phyloP scores from a whole-genome alignment of 352 stramenopile genomes.

The Globisporangium polare region DNA sequence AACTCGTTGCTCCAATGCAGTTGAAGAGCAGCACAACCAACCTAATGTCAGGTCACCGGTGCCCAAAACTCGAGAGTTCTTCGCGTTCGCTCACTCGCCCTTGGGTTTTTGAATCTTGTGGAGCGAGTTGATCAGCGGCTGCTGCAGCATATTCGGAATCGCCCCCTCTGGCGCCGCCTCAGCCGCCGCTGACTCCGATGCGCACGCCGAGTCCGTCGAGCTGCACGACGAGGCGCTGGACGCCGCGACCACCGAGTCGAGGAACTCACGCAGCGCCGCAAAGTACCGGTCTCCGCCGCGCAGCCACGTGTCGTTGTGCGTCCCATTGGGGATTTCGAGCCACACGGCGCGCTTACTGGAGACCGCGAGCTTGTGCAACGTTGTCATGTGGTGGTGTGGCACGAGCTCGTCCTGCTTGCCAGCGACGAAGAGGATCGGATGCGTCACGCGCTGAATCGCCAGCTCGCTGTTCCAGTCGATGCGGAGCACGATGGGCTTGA shows the following conservation, averaged over 20 bases:
- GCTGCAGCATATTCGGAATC: conserved; percentile 69
- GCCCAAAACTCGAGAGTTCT: too few relatives aligned
- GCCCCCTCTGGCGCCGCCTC: conserved; percentile 31
- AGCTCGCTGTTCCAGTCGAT: conserved; percentile 89
- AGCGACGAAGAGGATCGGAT: conserved; percentile 91
- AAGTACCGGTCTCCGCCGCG: conserved; percentile 88
- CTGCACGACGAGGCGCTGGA: conserved; percentile 3
- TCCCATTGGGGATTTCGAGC: conserved; percentile 83
- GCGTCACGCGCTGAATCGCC: conserved; percentile 52
- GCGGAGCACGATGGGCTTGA: conserved; percentile 89
- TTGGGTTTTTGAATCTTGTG: conserved; percentile 30
- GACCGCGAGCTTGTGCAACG: conserved; percentile 62
- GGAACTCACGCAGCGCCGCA: conserved; percentile 57
- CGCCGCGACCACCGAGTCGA: conserved; percentile 36
- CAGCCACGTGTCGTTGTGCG: conserved; percentile 94
- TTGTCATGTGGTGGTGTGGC: conserved; percentile 87
- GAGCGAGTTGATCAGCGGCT: conserved; percentile 44
- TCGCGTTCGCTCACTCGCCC: conserved; percentile 13
- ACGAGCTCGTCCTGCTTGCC: conserved; percentile 91
- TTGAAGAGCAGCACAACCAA: too few relatives aligned
- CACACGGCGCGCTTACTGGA: conserved; percentile 55
- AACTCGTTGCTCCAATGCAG: too few relatives aligned
- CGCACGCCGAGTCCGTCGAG: conserved; percentile 9
- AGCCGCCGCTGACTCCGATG: conserved; percentile 12
- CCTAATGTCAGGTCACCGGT: too few relatives aligned